Evolutionary conservation across 2,329 filamentous ascomycete genomes (phyloP).

Genomic region (Pseudogymnoascus destructans): DNA sequence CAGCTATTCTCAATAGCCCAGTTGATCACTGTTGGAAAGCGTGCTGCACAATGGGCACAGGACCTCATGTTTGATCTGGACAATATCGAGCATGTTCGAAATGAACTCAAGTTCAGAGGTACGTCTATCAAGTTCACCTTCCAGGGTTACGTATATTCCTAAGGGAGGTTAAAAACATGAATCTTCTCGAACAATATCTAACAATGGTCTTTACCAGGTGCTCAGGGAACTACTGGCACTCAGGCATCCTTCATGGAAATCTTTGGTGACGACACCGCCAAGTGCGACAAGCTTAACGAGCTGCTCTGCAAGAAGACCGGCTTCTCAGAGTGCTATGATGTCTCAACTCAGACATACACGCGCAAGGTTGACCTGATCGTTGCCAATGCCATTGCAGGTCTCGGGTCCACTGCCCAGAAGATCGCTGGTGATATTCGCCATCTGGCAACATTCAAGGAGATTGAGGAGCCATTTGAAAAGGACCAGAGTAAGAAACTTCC

Average conservation of each 20-base stretch:
- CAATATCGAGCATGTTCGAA: constrained; percentile 55
- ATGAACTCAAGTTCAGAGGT: constrained; percentile 62
- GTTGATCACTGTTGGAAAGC: constrained; percentile 28
- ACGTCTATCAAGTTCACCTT: constrained; percentile 25
- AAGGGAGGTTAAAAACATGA: not conserved
- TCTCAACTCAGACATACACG: constrained; percentile 55
- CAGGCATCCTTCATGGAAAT: constrained; percentile 54
- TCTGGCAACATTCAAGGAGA: constrained; percentile 63
- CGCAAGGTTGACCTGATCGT: constrained; percentile 70
- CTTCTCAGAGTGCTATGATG: constrained; percentile 35
- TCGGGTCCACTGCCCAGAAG: constrained; percentile 66
- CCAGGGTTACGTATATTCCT: not conserved
- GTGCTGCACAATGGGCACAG: constrained; percentile 62
- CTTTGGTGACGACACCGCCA: constrained; percentile 36
- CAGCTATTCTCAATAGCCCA: constrained; percentile 28
- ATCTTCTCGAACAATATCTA: not conserved
- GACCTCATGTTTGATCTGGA: constrained; percentile 64
- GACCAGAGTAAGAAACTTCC: constrained; percentile 40
- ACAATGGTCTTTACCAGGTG: constrained; percentile 11
- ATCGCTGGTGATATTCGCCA: constrained; percentile 65
- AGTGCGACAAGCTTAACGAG: constrained; percentile 41
- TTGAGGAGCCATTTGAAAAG: constrained; percentile 74
- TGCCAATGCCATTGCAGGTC: constrained; percentile 65
- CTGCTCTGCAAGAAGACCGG: constrained; percentile 41
- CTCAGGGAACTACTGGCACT: constrained; percentile 52